These are phyloP conservation scores for Phytophthora constricta DNA, from an alignment of 352 stramenopile genomes.

Conservation along the genomic window DNA sequence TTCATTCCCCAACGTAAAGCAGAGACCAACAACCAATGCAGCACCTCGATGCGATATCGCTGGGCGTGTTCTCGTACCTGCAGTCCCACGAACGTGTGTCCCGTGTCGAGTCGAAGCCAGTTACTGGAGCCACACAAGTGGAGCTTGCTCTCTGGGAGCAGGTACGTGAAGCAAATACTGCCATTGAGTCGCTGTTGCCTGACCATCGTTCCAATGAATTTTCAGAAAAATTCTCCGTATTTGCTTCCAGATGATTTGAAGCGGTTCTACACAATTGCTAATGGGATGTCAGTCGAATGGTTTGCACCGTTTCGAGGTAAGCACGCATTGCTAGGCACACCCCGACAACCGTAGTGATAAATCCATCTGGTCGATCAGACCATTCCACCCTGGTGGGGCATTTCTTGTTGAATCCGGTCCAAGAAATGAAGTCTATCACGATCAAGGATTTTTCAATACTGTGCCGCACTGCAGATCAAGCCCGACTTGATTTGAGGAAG, in stretches of 20 bases:
- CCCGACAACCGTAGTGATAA: background rate
- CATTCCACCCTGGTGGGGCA: constrained; percentile 62
- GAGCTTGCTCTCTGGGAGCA: constrained; percentile 76
- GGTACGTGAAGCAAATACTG: constrained; percentile 26
- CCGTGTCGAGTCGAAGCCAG: constrained; percentile 59
- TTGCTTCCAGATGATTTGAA: constrained; percentile 69
- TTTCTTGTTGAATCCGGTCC: constrained; percentile 66
- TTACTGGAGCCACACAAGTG: constrained; percentile 51
- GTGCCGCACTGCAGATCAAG: constrained; percentile 51
- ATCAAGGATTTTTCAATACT: constrained; percentile 45
- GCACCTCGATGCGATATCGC: constrained; percentile 62
- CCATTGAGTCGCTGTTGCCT: background rate
- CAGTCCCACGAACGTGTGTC: constrained; percentile 62
- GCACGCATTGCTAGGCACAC: background rate
- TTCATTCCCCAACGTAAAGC: constrained; percentile 18
- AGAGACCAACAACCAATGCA: constrained; percentile 32
- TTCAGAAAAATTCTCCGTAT: constrained; percentile 63
- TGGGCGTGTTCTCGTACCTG: constrained; percentile 77
- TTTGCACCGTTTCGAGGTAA: constrained; percentile 60
- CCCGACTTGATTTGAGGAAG: constrained; percentile 38
- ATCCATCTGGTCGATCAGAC: constrained; percentile 27
- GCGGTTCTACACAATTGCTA: constrained; percentile 71
- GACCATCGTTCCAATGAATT: background rate
- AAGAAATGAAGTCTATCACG: constrained; percentile 55
- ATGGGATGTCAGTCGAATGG: constrained; percentile 80